phyloP scores from a whole-genome alignment of 2,329 filamentous ascomycete genomes.

The Trichoderma pleuroti region DNA sequence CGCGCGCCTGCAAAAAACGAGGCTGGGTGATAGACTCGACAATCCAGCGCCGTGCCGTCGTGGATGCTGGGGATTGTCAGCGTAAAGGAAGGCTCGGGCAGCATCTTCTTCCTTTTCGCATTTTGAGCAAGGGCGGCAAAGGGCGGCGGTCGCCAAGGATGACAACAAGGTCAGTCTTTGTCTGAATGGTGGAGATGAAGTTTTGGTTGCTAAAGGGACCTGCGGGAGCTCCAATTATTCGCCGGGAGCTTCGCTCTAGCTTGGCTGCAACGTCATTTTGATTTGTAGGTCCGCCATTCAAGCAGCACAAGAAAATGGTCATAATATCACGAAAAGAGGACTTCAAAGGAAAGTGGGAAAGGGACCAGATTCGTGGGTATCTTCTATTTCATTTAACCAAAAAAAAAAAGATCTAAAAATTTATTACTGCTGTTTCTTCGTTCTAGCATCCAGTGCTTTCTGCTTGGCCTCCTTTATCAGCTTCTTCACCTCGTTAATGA shows the following conservation, averaged over 20 bases:
- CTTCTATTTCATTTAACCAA: slow-evolving; percentile 11
- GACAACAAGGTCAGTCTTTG: neutral
- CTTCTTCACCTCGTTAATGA: slow-evolving; percentile 75
- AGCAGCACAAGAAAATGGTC: neutral
- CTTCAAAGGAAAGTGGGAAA: neutral
- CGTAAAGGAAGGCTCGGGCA: slow-evolving; percentile 56
- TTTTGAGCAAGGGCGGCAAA: neutral
- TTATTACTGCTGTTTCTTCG: slow-evolving; percentile 36
- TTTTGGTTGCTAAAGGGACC: neutral
- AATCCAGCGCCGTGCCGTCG: slow-evolving; percentile 72
- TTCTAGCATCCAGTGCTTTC: slow-evolving; percentile 38
- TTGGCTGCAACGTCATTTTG: neutral
- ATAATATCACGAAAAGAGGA: neutral
- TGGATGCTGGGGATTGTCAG: slow-evolving; percentile 83
- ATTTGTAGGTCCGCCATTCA: neutral
- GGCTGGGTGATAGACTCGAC: slow-evolving; percentile 73
- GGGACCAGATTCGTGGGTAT: slow-evolving; percentile 5
- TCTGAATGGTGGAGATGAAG: neutral
- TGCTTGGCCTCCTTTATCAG: slow-evolving; percentile 50
- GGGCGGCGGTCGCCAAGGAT: neutral
- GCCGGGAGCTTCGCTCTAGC: neutral
- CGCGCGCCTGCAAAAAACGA: slow-evolving; percentile 34
- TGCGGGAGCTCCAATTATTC: neutral
- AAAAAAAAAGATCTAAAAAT: neutral
- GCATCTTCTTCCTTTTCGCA: slow-evolving; percentile 37